These are phyloP conservation scores for Salvia hispanica DNA, from an alignment of 257 asterid species.

Conservation along the genomic window DNA sequence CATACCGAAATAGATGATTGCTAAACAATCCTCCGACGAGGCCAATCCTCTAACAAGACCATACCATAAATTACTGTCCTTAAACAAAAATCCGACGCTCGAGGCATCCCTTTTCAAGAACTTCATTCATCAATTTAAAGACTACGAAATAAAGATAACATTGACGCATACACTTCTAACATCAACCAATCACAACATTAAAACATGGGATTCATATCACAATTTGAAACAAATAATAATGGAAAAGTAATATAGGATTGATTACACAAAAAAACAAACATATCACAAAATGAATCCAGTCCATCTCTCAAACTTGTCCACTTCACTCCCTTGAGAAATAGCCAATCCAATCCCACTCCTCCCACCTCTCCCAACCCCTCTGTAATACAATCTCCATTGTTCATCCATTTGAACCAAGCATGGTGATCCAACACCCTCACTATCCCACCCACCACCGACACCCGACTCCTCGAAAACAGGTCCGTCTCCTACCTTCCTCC, in stretches of 20 bases:
- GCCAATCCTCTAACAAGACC: no score
- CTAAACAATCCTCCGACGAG: no score
- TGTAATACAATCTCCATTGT: conserved; percentile 86
- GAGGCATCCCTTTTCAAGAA: no score
- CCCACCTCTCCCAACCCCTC: conserved; percentile 75
- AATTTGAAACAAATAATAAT: no score
- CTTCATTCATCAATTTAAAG: no score
- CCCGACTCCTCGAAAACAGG: conserved; percentile 49
- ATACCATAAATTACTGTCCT: no score
- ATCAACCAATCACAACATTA: background rate
- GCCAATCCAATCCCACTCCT: conserved; percentile 86
- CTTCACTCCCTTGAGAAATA: conserved; percentile 51
- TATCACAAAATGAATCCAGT: conserved; percentile 60
- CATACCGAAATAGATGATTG: no score
- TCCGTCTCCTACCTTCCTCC: conserved; percentile 58
- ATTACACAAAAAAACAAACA: conserved; percentile 3
- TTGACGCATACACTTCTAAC: background rate
- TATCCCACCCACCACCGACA: conserved; percentile 73
- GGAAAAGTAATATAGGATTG: background rate
- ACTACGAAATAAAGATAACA: no score
- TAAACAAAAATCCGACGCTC: no score
- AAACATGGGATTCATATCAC: background rate
- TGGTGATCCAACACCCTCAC: conserved; percentile 80
- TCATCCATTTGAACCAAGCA: conserved; percentile 80
- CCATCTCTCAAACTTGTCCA: conserved; percentile 56